These are phyloP conservation scores for Populus deltoides DNA, from an alignment of 345 rosid genomes.

Conservation along the genomic window DNA sequence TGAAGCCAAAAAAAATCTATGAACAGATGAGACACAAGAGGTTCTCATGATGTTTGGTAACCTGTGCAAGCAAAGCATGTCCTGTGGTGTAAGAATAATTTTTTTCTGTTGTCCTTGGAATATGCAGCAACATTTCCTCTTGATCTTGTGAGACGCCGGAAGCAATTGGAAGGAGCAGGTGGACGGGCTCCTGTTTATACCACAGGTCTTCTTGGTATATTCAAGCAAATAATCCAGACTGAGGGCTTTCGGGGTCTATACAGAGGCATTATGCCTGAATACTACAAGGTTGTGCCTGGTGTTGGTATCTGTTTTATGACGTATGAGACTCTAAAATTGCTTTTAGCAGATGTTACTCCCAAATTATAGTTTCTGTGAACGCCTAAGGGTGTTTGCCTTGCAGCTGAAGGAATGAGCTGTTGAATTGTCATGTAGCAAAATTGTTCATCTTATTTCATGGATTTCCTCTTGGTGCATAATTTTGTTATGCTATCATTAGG, in stretches of 20 bases:
- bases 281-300: slow-evolving; percentile 92
- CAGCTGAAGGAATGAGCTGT: background rate
- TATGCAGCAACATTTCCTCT: slow-evolving; percentile 82
- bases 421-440: slow-evolving; percentile 6
- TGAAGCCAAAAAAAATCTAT: background rate
- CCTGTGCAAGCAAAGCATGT: background rate
- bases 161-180: slow-evolving; percentile 95
- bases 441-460: background rate
- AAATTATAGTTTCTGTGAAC: slow-evolving; percentile 15
- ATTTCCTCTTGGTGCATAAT: slow-evolving; percentile 23
- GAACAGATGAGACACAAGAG: background rate
- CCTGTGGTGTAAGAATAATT: background rate
- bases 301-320: slow-evolving; percentile 94
- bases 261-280: slow-evolving; percentile 93
- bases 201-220: slow-evolving; percentile 68
- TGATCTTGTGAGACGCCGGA: slow-evolving; percentile 94
- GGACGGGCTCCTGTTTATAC: slow-evolving; percentile 82
- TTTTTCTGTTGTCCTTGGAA: background rate
- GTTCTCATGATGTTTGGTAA: background rate
- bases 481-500: slow-evolving; percentile 22
- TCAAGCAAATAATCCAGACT: slow-evolving; percentile 63
- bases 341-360: slow-evolving; percentile 43
- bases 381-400: background rate
- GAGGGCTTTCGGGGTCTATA: slow-evolving; percentile 87
- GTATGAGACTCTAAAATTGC: slow-evolving; percentile 61